Percentiles rank a stretch among this genome's conserved stretches.
Conservation (phyloP, 352 stramenopile species). For the Phytophthora brassicae region DNA sequence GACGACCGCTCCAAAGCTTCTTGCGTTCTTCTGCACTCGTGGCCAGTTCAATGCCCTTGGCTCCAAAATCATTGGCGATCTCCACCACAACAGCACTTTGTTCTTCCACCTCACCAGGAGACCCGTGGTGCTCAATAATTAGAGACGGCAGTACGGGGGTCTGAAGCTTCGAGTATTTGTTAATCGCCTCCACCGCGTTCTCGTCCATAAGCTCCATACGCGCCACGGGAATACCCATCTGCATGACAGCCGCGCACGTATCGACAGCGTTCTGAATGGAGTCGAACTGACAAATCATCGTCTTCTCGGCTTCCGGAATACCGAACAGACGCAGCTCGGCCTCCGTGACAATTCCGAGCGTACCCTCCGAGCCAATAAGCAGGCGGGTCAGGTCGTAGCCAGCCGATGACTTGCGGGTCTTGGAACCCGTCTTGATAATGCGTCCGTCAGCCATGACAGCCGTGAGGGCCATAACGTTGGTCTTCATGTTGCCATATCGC, state of each 20-base stretch:
- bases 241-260: conserved; percentile 82
- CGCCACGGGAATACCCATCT: conserved; percentile 87
- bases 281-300: conserved; percentile 93
- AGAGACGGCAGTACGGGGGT: conserved; percentile 87
- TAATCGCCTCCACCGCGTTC: conserved; percentile 74
- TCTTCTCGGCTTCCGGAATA: conserved; percentile 89
- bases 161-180: conserved; percentile 85
- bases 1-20: conserved; percentile 82
- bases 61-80: conserved; percentile 87
- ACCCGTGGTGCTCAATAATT: conserved; percentile 94
- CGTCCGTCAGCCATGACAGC: conserved; percentile 90
- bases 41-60: conserved; percentile 79
- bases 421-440: conserved; percentile 90
- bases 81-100: conserved; percentile 85
- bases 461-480: conserved; percentile 94
- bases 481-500: conserved; percentile 96
- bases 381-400: conserved; percentile 96
- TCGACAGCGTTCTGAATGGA: conserved; percentile 87
- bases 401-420: conserved; percentile 95
- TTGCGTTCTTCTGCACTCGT: conserved; percentile 73
- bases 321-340: conserved; percentile 93
- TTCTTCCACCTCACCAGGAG: conserved; percentile 78
- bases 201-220: conserved; percentile 90
- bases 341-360: conserved; percentile 94
- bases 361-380: conserved; percentile 96